Percentiles rank a stretch among this genome's conserved stretches.
phyloP scores from a whole-genome alignment of 2,329 filamentous ascomycete genomes.

The Geosmithia morbida region DNA sequence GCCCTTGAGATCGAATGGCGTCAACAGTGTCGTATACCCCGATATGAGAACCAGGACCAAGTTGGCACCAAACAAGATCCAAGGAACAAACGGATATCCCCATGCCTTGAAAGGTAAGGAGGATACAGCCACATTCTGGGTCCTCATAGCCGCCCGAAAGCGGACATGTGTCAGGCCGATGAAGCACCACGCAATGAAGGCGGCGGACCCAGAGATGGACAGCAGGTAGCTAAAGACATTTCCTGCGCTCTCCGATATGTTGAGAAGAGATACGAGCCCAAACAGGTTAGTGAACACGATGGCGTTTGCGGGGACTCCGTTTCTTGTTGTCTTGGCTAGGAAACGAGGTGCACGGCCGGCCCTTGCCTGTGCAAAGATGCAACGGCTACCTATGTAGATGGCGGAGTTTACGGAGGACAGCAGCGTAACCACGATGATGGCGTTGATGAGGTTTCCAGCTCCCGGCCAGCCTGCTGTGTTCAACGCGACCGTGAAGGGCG shows the following conservation, averaged over 20 bases:
- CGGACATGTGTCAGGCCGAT: not conserved
- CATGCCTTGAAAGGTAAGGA: not conserved
- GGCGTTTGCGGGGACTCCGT: constrained; percentile 18
- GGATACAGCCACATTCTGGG: constrained; percentile 20
- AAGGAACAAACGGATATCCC: constrained; percentile 4
- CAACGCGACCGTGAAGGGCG: constrained; percentile 34
- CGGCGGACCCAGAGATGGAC: not conserved
- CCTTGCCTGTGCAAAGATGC: constrained; percentile 38
- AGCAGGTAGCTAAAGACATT: constrained; percentile 4
- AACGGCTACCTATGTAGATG: constrained; percentile 40
- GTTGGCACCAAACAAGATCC: constrained; percentile 3
- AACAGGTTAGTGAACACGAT: constrained; percentile 6
- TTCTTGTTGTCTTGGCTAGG: constrained; percentile 31
- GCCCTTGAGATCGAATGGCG: constrained; percentile 4
- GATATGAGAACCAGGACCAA: constrained; percentile 5
- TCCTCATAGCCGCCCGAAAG: constrained; percentile 23
- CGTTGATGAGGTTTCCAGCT: constrained; percentile 29
- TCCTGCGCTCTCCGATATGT: constrained; percentile 3
- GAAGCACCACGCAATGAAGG: constrained; percentile 1
- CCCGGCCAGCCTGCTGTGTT: constrained; percentile 6
- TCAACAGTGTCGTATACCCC: constrained; percentile 3
- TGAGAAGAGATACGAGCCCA: constrained; percentile 6
- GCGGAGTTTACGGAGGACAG: constrained; percentile 34
- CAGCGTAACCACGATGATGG: constrained; percentile 35
- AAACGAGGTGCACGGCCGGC: constrained; percentile 35